Evolutionary conservation across 1,139 yeast species (phyloP).

Genomic region (Protomyces lactucae-debilis): DNA sequence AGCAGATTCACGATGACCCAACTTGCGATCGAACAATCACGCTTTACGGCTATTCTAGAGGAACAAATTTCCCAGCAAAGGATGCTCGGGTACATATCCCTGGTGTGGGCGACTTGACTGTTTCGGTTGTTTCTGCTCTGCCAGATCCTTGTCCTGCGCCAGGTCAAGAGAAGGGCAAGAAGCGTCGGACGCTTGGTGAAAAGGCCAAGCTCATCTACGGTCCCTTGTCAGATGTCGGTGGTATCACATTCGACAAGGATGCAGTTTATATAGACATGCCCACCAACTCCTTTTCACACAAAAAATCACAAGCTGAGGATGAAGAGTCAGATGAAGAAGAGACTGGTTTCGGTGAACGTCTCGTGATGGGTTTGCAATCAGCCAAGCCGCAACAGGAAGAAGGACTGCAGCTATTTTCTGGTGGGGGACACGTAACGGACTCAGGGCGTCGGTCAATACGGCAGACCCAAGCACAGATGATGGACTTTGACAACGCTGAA

Average conservation of each 20-base stretch:
- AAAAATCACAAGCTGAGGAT: conserved; percentile 25
- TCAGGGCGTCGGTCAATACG: conserved; percentile 42
- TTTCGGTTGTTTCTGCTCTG: conserved; percentile 71
- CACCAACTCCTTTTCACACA: conserved; percentile 48
- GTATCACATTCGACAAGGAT: conserved; percentile 92
- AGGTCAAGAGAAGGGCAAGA: conserved; percentile 64
- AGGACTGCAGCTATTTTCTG: conserved; percentile 64
- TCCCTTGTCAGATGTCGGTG: conserved; percentile 99
- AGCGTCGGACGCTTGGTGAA: conserved; percentile 86
- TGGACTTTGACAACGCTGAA: conserved; percentile 40
- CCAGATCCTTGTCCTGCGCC: conserved; percentile 99
- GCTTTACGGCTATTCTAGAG: conserved; percentile 89
- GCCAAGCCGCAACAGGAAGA: conserved; percentile 61
- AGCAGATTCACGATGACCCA: conserved; percentile 66
- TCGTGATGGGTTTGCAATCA: conserved; percentile 75
- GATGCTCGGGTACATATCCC: conserved; percentile 86
- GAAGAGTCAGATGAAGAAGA: conserved; percentile 45
- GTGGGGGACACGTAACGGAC: conserved; percentile 40
- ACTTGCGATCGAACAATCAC: conserved; percentile 88
- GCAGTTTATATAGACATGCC: conserved; percentile 96
- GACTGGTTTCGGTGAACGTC: conserved; percentile 71
- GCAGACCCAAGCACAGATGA: conserved; percentile 35
- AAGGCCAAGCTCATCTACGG: conserved; percentile 92
- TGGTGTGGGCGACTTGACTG: conserved; percentile 86
- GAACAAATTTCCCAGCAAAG: conserved; percentile 72